Percentiles rank a stretch among this genome's conserved stretches.
Evolutionary conservation across 495 filamentous ascomycete species (phyloP).

Genomic region (Coniosporium apollinis): DNA sequence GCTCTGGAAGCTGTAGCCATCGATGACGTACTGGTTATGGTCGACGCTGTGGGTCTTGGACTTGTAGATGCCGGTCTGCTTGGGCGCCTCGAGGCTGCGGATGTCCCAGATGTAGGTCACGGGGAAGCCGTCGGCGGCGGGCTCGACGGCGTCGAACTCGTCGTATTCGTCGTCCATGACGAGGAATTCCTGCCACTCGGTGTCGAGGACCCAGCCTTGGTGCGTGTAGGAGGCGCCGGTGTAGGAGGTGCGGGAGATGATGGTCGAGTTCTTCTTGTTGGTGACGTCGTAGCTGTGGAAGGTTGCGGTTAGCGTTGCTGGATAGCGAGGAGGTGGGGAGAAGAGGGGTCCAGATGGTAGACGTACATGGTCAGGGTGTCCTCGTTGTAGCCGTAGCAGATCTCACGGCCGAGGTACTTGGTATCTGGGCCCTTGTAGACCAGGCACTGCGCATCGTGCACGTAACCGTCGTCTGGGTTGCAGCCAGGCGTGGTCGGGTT

Average conservation of each 20-base stretch:
- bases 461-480: slow-evolving; percentile 7
- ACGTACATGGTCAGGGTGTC: no score
- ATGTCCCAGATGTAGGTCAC: slow-evolving; percentile 21
- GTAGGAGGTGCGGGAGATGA: slow-evolving; percentile 41
- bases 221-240: slow-evolving; percentile 41
- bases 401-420: slow-evolving; percentile 35
- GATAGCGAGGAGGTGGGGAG: slow-evolving; percentile 5
- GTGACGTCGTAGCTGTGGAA: slow-evolving; percentile 37
- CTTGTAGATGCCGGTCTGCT: slow-evolving; percentile 38
- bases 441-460: slow-evolving; percentile 17
- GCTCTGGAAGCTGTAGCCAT: slow-evolving; percentile 37
- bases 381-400: slow-evolving; percentile 45
- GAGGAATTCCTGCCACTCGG: slow-evolving; percentile 34
- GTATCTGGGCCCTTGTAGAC: slow-evolving; percentile 39
- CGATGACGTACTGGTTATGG: slow-evolving; percentile 44
- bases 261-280: slow-evolving; percentile 28
- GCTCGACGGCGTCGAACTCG: slow-evolving; percentile 30
- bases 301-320: slow-evolving; percentile 15
- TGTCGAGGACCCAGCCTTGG: slow-evolving; percentile 42
- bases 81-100: slow-evolving; percentile 12
- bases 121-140: slow-evolving; percentile 9
- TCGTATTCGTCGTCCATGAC: slow-evolving; percentile 46
- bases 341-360: slow-evolving; percentile 26
- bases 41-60: slow-evolving; percentile 34
- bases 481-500: slow-evolving; percentile 9